Conservation (phyloP, 2,329 filamentous ascomycete species). For the Beauveria asiatica region DNA sequence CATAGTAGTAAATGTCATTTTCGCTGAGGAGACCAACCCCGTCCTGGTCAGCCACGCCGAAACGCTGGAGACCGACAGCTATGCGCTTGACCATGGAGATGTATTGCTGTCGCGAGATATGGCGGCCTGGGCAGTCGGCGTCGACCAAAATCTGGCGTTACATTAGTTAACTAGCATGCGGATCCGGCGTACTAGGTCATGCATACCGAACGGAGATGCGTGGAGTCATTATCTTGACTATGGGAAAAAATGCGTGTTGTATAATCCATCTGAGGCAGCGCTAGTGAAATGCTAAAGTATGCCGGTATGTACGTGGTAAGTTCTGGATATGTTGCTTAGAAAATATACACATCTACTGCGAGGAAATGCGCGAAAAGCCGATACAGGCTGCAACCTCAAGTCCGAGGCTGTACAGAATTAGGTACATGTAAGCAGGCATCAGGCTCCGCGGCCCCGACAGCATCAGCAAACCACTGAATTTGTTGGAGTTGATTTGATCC, state of each 20-base stretch:
- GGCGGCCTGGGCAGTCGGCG: not conserved
- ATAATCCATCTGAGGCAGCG: not conserved
- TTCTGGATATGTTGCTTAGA: too few species aligned
- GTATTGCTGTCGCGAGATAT: not conserved
- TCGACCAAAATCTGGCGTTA: not conserved
- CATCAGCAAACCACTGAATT: too few species aligned
- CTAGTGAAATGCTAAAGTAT: too few species aligned
- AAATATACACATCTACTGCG: too few species aligned
- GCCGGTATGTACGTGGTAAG: too few species aligned
- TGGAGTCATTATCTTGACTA: not conserved
- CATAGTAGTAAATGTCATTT: slow-evolving; percentile 5
- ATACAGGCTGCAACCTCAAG: not conserved
- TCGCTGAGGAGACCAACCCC: slow-evolving; percentile 5
- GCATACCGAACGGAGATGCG: not conserved
- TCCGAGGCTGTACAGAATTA: not conserved
- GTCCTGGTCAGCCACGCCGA: slow-evolving; percentile 3
- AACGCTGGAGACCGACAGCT: not conserved
- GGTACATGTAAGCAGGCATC: too few species aligned
- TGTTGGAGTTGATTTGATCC: too few species aligned
- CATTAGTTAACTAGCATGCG: not conserved
- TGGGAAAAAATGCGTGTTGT: not conserved
- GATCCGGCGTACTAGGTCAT: not conserved
- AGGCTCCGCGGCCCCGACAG: too few species aligned
- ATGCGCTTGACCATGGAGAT: not conserved
- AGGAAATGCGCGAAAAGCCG: not conserved